phyloP scores from a whole-genome alignment of 768 basidiomycete genomes.

The Aureoboletus auriporus region DNA sequence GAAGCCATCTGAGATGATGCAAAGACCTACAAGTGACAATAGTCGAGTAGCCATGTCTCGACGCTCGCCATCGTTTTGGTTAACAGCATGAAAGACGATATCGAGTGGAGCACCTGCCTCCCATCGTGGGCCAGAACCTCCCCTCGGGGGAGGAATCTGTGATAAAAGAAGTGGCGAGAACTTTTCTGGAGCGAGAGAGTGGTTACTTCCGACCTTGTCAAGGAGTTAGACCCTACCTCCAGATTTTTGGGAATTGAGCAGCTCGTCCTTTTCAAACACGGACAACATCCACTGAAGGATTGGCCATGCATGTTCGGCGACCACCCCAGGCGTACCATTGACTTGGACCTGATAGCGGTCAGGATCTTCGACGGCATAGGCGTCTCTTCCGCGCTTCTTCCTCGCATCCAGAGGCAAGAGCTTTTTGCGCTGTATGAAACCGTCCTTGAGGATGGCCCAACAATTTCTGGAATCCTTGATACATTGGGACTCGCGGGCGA shows the following conservation, averaged over 20 bases:
- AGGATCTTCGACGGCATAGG: constrained; percentile 23
- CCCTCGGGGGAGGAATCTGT: constrained; percentile 55
- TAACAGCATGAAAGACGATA: constrained; percentile 37
- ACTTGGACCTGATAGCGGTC: constrained; percentile 20
- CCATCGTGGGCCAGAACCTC: constrained; percentile 47
- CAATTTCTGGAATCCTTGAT: constrained; percentile 52
- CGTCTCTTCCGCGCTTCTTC: constrained; percentile 31
- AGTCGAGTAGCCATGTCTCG: constrained; percentile 35
- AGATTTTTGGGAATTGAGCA: constrained; percentile 26
- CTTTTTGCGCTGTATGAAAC: constrained; percentile 42
- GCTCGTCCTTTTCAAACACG: constrained; percentile 68
- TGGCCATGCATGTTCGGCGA: constrained; percentile 67
- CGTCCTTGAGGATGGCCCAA: constrained; percentile 58
- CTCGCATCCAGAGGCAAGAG: constrained; percentile 14
- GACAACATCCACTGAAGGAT: constrained; percentile 64
- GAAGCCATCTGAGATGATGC: not conserved
- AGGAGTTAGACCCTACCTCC: constrained; percentile 17
- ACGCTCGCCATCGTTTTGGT: constrained; percentile 28
- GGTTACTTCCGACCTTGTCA: constrained; percentile 9
- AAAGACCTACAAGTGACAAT: constrained; percentile 26
- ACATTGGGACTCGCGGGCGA: constrained; percentile 51
- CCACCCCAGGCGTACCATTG: constrained; percentile 25
- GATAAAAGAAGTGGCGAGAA: constrained; percentile 53
- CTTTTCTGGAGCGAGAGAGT: constrained; percentile 24
- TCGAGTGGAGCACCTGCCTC: constrained; percentile 50